Evolutionary conservation across 225 moss, liverwort and hornwort species (phyloP), one percentile per base, ranked within the genome.

Genomic region (Pseudoscleropodium purum): DNA sequence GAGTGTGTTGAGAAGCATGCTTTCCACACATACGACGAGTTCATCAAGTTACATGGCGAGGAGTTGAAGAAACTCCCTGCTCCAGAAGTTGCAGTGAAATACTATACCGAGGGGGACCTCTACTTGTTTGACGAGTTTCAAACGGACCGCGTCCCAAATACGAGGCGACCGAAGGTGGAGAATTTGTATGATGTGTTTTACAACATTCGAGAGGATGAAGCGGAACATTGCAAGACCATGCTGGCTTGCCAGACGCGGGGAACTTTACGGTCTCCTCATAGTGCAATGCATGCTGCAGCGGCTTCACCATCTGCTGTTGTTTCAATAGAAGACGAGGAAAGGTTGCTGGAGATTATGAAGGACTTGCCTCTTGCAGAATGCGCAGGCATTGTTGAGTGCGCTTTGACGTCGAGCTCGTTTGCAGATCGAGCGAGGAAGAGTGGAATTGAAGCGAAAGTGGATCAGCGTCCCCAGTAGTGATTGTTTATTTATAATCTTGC

Each of bases 41-140:
- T 96, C 64, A 93, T 98, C 85, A 96, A 96, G 62, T 73, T 91
- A 68, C 93, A 95, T 49, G 96, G 93, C 84, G 97, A 97, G 94
- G 88, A 81, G 83, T 93, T 86, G 70, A 93, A 92, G 87, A 92
- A 94, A 82, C 90, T 97, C 47, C 97, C 98, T 51, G 96, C 98
- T 7, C 98, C 98, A 10, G 95, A 93, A 85, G 95, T 98, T 47
- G 98, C 98, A 13, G 95, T 98, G 82, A 94, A 94, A 57, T 98
- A 97, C 79, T 98, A 98, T 73, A 97, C 96, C 5, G 94, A 96
- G 90, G 98, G 97, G n/a, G 97, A 98, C 86, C 89, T 98, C 18
- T 98, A 98, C 87, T 88, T 98, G 94, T 98, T 97, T 86, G 97
- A 98, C 84, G 98, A 98, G 82, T 98, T 98, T 84, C 97, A 98